Conservation (phyloP, 305 asterid genomes). For the Fraxinus xanthoxyloides region DNA sequence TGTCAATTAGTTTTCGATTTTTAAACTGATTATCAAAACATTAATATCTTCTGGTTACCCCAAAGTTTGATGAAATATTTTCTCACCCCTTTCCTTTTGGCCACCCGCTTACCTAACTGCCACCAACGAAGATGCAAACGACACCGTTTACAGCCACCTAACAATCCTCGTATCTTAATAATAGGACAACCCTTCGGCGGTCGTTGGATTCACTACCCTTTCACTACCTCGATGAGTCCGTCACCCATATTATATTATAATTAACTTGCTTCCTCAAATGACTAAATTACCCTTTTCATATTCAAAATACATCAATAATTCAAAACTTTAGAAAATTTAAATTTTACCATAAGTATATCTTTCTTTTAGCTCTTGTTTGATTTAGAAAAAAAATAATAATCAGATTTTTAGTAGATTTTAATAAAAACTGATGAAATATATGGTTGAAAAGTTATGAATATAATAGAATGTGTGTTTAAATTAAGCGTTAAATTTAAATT, state of each 20-base stretch:
- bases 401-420: too few relatives aligned
- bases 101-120: background rate
- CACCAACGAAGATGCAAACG: conserved; percentile 8
- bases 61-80: background rate
- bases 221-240: conserved; percentile 63
- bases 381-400: background rate
- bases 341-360: background rate
- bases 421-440: background rate
- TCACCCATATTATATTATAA: conserved; percentile 14
- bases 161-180: conserved; percentile 16
- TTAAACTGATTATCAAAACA: background rate
- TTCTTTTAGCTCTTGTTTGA: background rate
- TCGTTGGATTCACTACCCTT: conserved; percentile 34
- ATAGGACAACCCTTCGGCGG: conserved; percentile 32
- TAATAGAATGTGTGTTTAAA: background rate
- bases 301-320: background rate
- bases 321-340: background rate
- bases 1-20: background rate
- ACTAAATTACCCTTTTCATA: background rate
- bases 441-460: background rate
- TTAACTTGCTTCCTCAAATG: background rate
- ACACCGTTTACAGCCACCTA: conserved; percentile 25
- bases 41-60: background rate
- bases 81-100: background rate
- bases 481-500: too few relatives aligned